phyloP scores from a whole-genome alignment of 2,329 filamentous ascomycete species.

The Arthrinium phaeospermum region DNA sequence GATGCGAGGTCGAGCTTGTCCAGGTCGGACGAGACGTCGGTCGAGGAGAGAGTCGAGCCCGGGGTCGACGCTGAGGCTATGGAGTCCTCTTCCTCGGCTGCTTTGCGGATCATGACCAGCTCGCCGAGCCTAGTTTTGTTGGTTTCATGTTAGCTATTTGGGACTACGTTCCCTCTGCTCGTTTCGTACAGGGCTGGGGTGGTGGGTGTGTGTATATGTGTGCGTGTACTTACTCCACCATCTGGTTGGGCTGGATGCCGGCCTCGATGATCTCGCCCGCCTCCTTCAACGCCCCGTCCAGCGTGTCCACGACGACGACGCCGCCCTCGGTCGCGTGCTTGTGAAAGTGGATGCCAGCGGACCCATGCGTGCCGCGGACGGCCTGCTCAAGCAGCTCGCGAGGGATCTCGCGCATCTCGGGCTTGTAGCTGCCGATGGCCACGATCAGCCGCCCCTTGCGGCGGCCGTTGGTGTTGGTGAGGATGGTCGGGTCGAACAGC shows the following conservation, averaged over 20 bases:
- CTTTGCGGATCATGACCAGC: slow-evolving; percentile 65
- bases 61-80: slow-evolving; percentile 34
- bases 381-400: slow-evolving; percentile 74
- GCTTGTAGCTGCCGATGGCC: slow-evolving; percentile 72
- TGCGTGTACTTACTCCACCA: slow-evolving; percentile 70
- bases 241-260: slow-evolving; percentile 71
- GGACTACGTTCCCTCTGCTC: background rate
- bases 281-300: slow-evolving; percentile 80
- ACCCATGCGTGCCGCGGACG: slow-evolving; percentile 48
- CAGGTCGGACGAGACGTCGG: slow-evolving; percentile 42
- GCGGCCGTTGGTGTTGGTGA: slow-evolving; percentile 74
- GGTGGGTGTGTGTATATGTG: background rate
- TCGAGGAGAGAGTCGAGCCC: slow-evolving; percentile 24
- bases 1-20: slow-evolving; percentile 40
- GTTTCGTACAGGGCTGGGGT: background rate
- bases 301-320: slow-evolving; percentile 74
- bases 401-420: slow-evolving; percentile 83
- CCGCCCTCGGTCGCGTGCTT: slow-evolving; percentile 69
- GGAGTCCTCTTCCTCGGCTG: slow-evolving; percentile 45
- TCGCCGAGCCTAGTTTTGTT: slow-evolving; percentile 69
- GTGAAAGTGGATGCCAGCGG: slow-evolving; percentile 65
- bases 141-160: slow-evolving; percentile 12
- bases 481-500: slow-evolving; percentile 74
- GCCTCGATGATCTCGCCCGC: slow-evolving; percentile 87
- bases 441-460: slow-evolving; percentile 75